Base-by-base conservation (phyloP, 1,139 yeast genomes). In the Saccharomyces hybrid region DNA sequence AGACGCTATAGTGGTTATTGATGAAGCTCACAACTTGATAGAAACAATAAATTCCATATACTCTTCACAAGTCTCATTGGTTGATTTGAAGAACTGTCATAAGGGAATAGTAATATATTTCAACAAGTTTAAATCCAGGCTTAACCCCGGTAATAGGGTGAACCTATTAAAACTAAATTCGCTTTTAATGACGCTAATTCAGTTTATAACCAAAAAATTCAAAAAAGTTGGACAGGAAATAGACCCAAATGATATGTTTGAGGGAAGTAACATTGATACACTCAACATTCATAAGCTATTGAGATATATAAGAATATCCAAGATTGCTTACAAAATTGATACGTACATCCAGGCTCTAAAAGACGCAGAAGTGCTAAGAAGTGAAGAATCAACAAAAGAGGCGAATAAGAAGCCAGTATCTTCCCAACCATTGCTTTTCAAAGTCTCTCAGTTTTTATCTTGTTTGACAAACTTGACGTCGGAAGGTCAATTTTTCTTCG, bases 1-100 rank as follows among this genome's bases (percentile, higher is more conserved):
- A 52, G 78, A 82, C 56, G 77, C 93, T 0, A 79, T 91, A 5
- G 80, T 93, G 0, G 79, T 93, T 3, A 84, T 91, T 42, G 99
- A 91, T 66, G 99, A 91, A 65, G 98, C 98, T 0, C 99, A 91
- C 67, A 91, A 91, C 65, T 72, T 91, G 46, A 67, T 90, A 32
- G 97, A 90, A 61, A 83, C 91, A 0, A 82, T 91, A 4, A 80
- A 85, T 1, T 74, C 87, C 0, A 73, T 91, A 58, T 79, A 86
- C 62, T 88, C 96, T 0, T 78, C 82, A 1, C 69, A 79, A 3
- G 73, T 91, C 1, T 74, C 85, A 0, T 62, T 75, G 0, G 54
- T 61, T 0, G 91, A 87, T 29, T 71, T 88, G 11, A 55, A 65
- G 4, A 51, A 44, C 2, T 69, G 71, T 46, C 57, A 65, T 6